A percentile compares a stretch with the other conserved stretches of the same genome.
Conservation (phyloP, 345 rosid species). For the Euphorbia pulcherrima region DNA sequence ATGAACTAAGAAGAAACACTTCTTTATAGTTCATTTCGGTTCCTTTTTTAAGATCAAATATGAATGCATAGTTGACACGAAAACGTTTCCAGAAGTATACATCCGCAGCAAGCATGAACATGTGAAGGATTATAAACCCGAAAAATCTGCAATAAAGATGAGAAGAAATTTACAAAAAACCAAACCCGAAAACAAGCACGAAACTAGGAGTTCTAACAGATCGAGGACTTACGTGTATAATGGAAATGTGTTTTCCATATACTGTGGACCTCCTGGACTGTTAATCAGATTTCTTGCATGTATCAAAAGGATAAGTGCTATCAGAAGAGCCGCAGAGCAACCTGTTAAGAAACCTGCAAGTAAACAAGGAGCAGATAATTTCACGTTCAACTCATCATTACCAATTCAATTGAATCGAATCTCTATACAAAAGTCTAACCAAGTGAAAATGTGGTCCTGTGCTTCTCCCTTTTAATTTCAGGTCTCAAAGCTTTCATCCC, state of each 20-base stretch:
- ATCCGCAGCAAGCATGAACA: slow-evolving; percentile 55
- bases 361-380: neutral
- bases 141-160: slow-evolving; percentile 46
- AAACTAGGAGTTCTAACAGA: neutral
- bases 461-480: slow-evolving; percentile 52
- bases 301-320: slow-evolving; percentile 44
- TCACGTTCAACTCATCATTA: neutral
- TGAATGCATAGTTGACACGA: slow-evolving; percentile 62
- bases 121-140: slow-evolving; percentile 60
- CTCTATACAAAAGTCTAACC: slow-evolving; percentile 37
- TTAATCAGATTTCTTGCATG: slow-evolving; percentile 47
- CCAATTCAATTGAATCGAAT: neutral
- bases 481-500: slow-evolving; percentile 62
- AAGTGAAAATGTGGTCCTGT: slow-evolving; percentile 53
- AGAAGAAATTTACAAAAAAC: neutral
- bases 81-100: slow-evolving; percentile 66
- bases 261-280: slow-evolving; percentile 41
- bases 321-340: slow-evolving; percentile 53
- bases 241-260: slow-evolving; percentile 78
- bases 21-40: slow-evolving; percentile 64
- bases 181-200: neutral
- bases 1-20: slow-evolving; percentile 51
- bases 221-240: slow-evolving; percentile 47
- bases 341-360: slow-evolving; percentile 61
- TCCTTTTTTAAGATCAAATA: slow-evolving; percentile 74